Evolutionary conservation across 306 rosid species (phyloP), one percentile per base, ranked within the genome.

Genomic region (Carpinus viminea): DNA sequence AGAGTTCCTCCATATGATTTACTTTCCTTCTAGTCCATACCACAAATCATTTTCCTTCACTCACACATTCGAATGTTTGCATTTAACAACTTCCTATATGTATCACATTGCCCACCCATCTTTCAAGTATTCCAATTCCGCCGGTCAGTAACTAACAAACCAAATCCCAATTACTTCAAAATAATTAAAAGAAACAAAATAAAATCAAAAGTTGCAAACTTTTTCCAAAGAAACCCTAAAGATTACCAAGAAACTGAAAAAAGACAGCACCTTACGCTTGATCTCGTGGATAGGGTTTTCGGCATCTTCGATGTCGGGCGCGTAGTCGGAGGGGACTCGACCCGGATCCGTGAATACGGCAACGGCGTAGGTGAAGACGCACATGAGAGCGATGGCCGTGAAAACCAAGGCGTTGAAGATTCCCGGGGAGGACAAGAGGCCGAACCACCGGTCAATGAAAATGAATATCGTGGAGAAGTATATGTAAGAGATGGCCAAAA

Each of bases 361-460:
- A 28, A 74, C 17, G 56, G 89, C 72, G 85, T 90, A 95, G 50
- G 80, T 91, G 85, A 75, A 71, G 26, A 76, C 51, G 71, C 93
- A 92, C 86, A 88, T 83, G 77, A 74, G 36, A 15, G 98, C 84
- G 16, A 93, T 57, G 45, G 83, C 89, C n/a, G 99, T 86, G 92
- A 95, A 95, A 76, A 83, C 90, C 74, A 76, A 50, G 78, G 91
- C 88, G 93, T 95, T 95, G 75, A 82, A 85, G 51, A 95, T 84
- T 34, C 99, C 99, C 0, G 99, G 99, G 9, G 99, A 95, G n/a
- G 99, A 83, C 85, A 76, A 52, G 77, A 95, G 93, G 47, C 99
- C 98, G 71, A 95, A 83, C 99, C 99, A 95, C 12, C 85, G 90
- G 70, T 93, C 96, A 12, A 92, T 83, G 84, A 91, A 93, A 24